These are phyloP conservation scores for Daldinia sp. DNA, from an alignment of 2,329 filamentous ascomycete species.

Conservation along the genomic window DNA sequence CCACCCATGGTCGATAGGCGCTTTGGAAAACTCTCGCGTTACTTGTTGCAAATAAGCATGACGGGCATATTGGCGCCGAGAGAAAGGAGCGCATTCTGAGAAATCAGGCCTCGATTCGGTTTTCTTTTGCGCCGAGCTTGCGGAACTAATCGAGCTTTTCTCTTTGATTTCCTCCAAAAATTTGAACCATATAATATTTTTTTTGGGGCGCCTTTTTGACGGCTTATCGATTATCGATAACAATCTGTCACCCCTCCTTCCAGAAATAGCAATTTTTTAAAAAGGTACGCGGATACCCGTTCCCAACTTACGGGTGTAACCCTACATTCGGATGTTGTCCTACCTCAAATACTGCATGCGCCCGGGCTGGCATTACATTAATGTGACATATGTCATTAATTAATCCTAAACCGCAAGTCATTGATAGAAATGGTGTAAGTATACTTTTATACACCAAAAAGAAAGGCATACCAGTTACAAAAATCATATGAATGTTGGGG, in stretches of 20 bases:
- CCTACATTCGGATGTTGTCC: not conserved
- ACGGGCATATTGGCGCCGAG: conserved; percentile 48
- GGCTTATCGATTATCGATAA: conserved; percentile 1
- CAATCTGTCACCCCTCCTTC: not conserved
- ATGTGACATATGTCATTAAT: not conserved
- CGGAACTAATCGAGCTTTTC: not conserved
- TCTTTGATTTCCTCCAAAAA: not conserved
- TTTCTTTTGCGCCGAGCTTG: conserved; percentile 3
- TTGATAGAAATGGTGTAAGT: no score
- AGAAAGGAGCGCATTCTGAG: conserved; percentile 43
- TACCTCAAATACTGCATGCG: not conserved
- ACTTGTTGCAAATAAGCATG: conserved; percentile 46
- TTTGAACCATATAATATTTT: not conserved
- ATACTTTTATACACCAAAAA: no score
- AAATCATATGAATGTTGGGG: no score
- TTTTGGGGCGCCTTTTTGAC: not conserved
- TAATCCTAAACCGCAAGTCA: no score
- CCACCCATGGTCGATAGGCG: conserved; percentile 41
- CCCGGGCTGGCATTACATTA: not conserved
- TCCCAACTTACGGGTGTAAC: not conserved
- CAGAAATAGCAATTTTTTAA: not conserved
- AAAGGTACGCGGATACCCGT: not conserved
- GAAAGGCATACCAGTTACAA: no score
- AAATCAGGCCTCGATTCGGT: not conserved
- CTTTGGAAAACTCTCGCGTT: conserved; percentile 31